Base-by-base conservation (phyloP, 208 protist species). In the Leishmania gerbilli region DNA sequence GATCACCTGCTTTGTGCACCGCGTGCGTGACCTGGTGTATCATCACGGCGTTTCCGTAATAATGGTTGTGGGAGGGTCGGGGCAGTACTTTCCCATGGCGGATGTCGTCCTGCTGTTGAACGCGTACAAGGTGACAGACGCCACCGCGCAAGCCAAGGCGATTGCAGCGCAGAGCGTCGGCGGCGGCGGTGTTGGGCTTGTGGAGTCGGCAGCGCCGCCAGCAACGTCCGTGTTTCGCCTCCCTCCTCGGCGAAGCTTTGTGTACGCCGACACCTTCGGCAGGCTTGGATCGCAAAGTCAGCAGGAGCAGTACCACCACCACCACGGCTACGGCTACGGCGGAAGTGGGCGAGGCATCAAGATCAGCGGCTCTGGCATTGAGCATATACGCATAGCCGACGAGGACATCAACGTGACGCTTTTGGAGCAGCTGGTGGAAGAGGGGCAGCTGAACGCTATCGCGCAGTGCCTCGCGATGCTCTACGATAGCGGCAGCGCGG, bases 11-110 rank as follows among this genome's bases (percentile, higher is more conserved):
- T 98, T 98, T 84, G 87, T 97, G 40, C 83, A 94, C 64, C 88
- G 89, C 58, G 87, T 97, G 40, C 72, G 88, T 4, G 88, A 92
- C 37, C 81, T 99, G 56, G 84, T 92, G 42, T 47, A 78, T 8
- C 83, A 96, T 47, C 88, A 95, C 58, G 84, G 84, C 2, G 80
- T 98, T 15, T 96, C 92, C 53, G 89, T 94, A 1, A 87, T 99
- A 34, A 84, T 99, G 80, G 97, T 99, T 15, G 90, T 99, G 15
- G 97, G 97, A n/a, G 94, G 97, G 24, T 96, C 92, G 0, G 96
- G 97, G 0, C 91, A 98, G 84, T 99, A 98, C 87, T 99, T 99
- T 77, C 81, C 93, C 37, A 88, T 95, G 31, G 95, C 97, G 0
- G 91, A 98, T 80, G 80, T 87, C 13, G 96, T 99, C 21, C 81